Evolutionary conservation across 768 basidiomycete species (phyloP).

Genomic region (Leccinum disarticulatum): DNA sequence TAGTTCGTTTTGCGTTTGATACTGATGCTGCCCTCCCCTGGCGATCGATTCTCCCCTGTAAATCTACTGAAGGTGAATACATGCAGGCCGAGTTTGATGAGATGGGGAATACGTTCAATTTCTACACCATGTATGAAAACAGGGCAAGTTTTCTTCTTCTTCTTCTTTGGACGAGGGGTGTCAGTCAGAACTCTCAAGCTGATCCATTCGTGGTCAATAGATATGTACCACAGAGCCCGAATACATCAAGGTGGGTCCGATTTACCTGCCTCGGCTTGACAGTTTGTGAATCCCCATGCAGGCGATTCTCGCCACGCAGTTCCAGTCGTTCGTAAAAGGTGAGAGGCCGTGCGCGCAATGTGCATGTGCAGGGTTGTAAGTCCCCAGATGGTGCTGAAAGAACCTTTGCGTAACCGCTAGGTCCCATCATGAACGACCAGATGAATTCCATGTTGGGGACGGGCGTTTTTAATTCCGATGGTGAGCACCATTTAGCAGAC

Average conservation of each 20-base stretch:
- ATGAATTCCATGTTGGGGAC: conserved; percentile 34
- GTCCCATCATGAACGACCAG: conserved; percentile 25
- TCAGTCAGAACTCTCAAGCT: not conserved
- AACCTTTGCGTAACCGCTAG: conserved; percentile 6
- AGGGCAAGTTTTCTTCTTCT: conserved; percentile 13
- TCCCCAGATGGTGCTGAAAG: conserved; percentile 1
- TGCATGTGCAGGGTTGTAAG: not conserved
- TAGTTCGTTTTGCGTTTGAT: not conserved
- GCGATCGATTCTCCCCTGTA: not conserved
- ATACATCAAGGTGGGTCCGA: conserved; percentile 36
- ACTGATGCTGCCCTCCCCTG: not conserved
- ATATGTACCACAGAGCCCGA: conserved; percentile 41
- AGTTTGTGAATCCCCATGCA: conserved; percentile 9
- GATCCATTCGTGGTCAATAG: conserved; percentile 18
- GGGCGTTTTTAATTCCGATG: conserved; percentile 45
- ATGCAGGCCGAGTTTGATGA: not conserved
- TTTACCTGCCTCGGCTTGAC: not conserved
- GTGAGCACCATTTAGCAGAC: conserved; percentile 9
- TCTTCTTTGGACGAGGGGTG: not conserved
- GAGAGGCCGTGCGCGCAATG: not conserved
- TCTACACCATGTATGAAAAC: conserved; percentile 27
- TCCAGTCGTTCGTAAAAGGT: conserved; percentile 39
- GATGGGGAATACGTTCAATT: conserved; percentile 26
- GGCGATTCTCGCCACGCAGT: conserved; percentile 40
- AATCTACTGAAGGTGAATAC: not conserved